Evolutionary conservation across 495 filamentous ascomycete species (phyloP).

Genomic region (Penicillium paxilli): DNA sequence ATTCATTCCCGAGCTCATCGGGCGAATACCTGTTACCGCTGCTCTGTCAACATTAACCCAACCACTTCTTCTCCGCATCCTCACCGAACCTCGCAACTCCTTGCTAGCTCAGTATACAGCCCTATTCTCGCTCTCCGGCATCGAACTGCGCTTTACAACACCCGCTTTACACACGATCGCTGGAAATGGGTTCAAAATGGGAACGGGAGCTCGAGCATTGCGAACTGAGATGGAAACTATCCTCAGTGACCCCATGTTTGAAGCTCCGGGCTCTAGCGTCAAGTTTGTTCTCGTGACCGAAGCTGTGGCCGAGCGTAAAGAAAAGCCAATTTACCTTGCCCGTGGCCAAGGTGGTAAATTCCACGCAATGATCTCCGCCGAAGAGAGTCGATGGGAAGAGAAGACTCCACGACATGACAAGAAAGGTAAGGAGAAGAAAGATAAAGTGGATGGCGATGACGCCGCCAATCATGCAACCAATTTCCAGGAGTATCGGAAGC

Average conservation of each 20-base stretch:
- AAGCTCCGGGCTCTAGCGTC: slow-evolving; percentile 71
- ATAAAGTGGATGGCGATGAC: slow-evolving; percentile 21
- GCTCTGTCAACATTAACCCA: slow-evolving; percentile 80
- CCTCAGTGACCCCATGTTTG: slow-evolving; percentile 87
- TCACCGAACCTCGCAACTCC: slow-evolving; percentile 89
- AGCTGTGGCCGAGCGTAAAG: slow-evolving; percentile 63
- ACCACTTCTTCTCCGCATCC: slow-evolving; percentile 76
- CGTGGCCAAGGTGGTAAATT: slow-evolving; percentile 62
- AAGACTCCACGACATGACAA: slow-evolving; percentile 32
- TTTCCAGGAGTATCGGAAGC: slow-evolving; percentile 58
- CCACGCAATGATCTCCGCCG: slow-evolving; percentile 55
- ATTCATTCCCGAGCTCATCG: slow-evolving; percentile 92
- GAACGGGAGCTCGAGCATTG: slow-evolving; percentile 83
- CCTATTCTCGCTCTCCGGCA: slow-evolving; percentile 79
- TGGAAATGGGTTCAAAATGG: slow-evolving; percentile 67
- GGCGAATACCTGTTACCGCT: slow-evolving; percentile 83
- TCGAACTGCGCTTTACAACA: slow-evolving; percentile 81
- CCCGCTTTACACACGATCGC: slow-evolving; percentile 78
- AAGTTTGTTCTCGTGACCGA: slow-evolving; percentile 78
- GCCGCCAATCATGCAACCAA: slow-evolving; percentile 33
- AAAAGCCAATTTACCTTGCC: slow-evolving; percentile 60
- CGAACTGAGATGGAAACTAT: slow-evolving; percentile 88
- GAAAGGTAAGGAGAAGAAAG: slow-evolving; percentile 31
- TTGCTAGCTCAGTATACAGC: slow-evolving; percentile 82
- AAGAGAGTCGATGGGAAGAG: slow-evolving; percentile 66